phyloP scores from a whole-genome alignment of 1,284 basidiomycete genomes.

The Apiotrichum domesticum region DNA sequence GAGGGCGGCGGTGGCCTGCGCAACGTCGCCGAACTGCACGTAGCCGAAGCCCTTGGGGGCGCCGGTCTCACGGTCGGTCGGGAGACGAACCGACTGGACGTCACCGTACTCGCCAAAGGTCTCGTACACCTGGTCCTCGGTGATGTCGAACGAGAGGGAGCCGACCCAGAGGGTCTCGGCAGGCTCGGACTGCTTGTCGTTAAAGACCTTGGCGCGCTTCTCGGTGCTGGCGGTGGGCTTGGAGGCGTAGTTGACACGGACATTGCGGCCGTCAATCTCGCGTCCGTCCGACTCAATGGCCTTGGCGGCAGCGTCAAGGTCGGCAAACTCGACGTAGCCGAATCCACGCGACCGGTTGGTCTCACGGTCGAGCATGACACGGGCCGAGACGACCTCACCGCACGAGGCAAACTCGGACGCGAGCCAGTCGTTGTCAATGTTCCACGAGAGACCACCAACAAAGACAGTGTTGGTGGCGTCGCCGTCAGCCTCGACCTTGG shows the following conservation, averaged over 20 bases:
- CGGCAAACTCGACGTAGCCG: slow-evolving; percentile 85
- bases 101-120: slow-evolving; percentile 85
- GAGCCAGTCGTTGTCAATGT: slow-evolving; percentile 95
- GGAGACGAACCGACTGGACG: slow-evolving; percentile 81
- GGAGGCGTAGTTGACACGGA: slow-evolving; percentile 76
- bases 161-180: slow-evolving; percentile 81
- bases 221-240: slow-evolving; percentile 57
- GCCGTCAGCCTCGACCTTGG: slow-evolving; percentile 85
- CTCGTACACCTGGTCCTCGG: slow-evolving; percentile 85
- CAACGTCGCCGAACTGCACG: slow-evolving; percentile 82
- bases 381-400: slow-evolving; percentile 80
- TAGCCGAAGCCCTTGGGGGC: slow-evolving; percentile 95
- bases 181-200: slow-evolving; percentile 64
- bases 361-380: slow-evolving; percentile 86
- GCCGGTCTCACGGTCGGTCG: slow-evolving; percentile 84
- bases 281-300: slow-evolving; percentile 68
- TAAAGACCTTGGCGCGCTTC: slow-evolving; percentile 70
- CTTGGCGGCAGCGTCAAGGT: slow-evolving; percentile 61
- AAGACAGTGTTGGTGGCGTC: slow-evolving; percentile 69
- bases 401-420: slow-evolving; percentile 81
- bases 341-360: slow-evolving; percentile 84
- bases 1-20: slow-evolving; percentile 74
- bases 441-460: slow-evolving; percentile 92
- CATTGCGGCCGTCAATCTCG: slow-evolving; percentile 85
- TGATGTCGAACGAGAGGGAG: slow-evolving; percentile 74